Evolutionary conservation across 2,329 filamentous ascomycete genomes (phyloP).

Genomic region (Aureobasidium lini): DNA sequence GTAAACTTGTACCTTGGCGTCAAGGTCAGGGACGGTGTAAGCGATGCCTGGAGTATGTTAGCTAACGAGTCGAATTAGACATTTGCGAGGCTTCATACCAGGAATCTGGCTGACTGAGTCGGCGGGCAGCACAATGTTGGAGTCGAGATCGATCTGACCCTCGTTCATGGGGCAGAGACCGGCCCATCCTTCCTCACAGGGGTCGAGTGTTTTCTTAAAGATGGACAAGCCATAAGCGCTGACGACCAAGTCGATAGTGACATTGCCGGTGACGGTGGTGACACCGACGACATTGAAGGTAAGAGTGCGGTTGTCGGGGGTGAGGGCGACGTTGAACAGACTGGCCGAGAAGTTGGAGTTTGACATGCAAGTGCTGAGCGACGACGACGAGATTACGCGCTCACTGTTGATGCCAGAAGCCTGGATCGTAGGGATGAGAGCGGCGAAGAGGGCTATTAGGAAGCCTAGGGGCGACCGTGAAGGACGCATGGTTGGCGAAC

Average conservation of each 20-base stretch:
- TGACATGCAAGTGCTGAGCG: constrained; percentile 75
- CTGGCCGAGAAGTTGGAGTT: constrained; percentile 82
- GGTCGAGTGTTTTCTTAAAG: constrained; percentile 61
- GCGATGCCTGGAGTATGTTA: constrained; percentile 51
- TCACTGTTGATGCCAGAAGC: constrained; percentile 26
- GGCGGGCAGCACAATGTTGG: constrained; percentile 55
- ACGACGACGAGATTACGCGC: constrained; percentile 69
- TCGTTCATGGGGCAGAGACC: constrained; percentile 89
- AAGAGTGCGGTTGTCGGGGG: constrained; percentile 65
- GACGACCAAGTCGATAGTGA: constrained; percentile 68
- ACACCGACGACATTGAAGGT: constrained; percentile 70
- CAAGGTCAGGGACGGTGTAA: constrained; percentile 83
- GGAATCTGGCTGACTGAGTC: constrained; percentile 61
- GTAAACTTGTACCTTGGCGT: constrained; percentile 73
- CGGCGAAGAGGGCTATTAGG: constrained; percentile 29
- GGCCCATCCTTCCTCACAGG: constrained; percentile 57
- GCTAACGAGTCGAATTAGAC: neutral
- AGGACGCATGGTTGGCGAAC: constrained; percentile 22
- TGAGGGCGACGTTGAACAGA: constrained; percentile 78
- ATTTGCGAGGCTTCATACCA: constrained; percentile 33
- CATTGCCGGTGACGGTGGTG: constrained; percentile 75
- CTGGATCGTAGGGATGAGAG: constrained; percentile 36
- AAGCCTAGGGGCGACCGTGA: constrained; percentile 24
- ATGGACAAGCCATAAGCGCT: constrained; percentile 76
- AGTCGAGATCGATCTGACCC: constrained; percentile 69